A percentile compares a stretch with the other conserved stretches of the same genome.
phyloP scores from a whole-genome alignment of 192 early-diverging fungal genomes.

The Phlyctochytrium arcticum region DNA sequence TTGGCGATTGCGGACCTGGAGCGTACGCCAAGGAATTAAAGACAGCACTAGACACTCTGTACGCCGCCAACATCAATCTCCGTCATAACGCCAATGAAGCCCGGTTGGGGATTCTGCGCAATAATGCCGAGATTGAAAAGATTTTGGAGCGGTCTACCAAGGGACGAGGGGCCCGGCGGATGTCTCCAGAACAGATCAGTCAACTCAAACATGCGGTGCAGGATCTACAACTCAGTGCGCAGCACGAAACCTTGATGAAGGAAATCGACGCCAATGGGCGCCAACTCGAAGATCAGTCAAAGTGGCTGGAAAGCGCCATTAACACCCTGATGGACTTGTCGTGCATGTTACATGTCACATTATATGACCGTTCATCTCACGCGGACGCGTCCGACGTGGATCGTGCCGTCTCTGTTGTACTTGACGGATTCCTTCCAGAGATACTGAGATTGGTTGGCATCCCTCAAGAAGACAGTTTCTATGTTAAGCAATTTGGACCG shows the following conservation, averaged over 20 bases:
- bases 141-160: too few species aligned
- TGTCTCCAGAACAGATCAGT: background rate
- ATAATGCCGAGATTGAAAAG: constrained; percentile 5
- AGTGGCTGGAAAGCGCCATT: background rate
- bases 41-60: constrained; percentile 11
- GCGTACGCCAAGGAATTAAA: background rate
- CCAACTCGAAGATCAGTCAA: constrained; percentile 3
- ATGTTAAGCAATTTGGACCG: background rate
- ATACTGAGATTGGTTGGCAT: background rate
- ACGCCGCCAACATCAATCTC: constrained; percentile 18
- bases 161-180: background rate
- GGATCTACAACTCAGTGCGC: background rate
- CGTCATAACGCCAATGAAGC: constrained; percentile 31
- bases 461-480: background rate
- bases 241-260: background rate
- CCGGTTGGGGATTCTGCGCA: constrained; percentile 2
- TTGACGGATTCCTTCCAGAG: background rate
- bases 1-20: background rate
- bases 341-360: background rate
- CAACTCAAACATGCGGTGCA: constrained; percentile 12
- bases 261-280: constrained; percentile 3
- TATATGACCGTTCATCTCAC: background rate
- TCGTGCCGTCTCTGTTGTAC: background rate
- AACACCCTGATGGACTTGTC: background rate
- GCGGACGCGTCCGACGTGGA: background rate